phyloP scores from a whole-genome alignment of 2,329 filamentous ascomycete species.

The Xylariaceae sp. region DNA sequence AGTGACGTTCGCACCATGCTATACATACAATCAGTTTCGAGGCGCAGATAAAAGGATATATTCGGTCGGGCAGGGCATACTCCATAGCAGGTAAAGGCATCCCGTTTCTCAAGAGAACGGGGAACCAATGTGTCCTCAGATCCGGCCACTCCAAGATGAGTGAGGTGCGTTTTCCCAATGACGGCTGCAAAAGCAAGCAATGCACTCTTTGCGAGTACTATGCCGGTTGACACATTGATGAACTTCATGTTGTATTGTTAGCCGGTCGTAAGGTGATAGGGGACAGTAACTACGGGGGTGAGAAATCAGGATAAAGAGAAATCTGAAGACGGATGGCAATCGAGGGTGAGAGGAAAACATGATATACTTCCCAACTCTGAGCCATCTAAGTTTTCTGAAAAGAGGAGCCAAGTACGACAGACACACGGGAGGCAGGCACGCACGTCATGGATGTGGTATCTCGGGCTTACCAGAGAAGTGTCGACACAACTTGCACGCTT shows the following conservation, averaged over 20 bases:
- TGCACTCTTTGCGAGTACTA: neutral
- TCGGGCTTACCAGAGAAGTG: neutral
- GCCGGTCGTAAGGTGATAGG: neutral
- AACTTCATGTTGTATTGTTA: constrained; percentile 1
- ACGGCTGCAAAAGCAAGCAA: neutral
- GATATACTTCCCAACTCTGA: too few relatives aligned
- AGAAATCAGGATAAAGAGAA: neutral
- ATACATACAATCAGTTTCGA: neutral
- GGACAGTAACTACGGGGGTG: neutral
- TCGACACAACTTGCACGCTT: neutral
- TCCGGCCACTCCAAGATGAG: neutral
- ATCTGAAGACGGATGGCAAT: neutral
- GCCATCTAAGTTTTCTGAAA: neutral
- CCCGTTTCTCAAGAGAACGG: constrained; percentile 23
- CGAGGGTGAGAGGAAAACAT: neutral
- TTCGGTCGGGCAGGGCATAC: constrained; percentile 15
- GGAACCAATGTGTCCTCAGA: neutral
- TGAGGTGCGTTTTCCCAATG: neutral
- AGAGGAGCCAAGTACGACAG: neutral
- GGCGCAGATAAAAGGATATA: neutral
- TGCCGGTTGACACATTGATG: neutral
- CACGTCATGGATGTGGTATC: neutral
- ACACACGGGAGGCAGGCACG: neutral
- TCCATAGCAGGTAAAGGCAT: constrained; percentile 29
- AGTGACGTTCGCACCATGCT: constrained; percentile 20